These are phyloP conservation scores for Mycena galopus DNA, from an alignment of 768 basidiomycete genomes.

Conservation along the genomic window DNA sequence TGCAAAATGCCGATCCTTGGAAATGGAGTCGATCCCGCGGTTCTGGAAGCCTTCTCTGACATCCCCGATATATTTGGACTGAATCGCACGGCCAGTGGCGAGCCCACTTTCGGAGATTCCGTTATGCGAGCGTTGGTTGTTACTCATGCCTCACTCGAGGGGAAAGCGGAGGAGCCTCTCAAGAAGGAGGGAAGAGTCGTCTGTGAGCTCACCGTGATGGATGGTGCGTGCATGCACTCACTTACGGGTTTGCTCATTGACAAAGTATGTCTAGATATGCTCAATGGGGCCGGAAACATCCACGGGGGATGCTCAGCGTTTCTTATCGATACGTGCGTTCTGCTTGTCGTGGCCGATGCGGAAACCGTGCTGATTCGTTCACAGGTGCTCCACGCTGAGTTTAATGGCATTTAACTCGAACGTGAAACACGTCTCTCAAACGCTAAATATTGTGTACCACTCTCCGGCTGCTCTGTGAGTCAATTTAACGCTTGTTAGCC, in stretches of 20 bases:
- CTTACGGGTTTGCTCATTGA: background rate
- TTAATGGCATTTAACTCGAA: constrained; percentile 46
- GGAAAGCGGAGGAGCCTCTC: constrained; percentile 44
- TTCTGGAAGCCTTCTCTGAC: background rate
- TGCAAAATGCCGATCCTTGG: background rate
- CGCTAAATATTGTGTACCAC: constrained; percentile 68
- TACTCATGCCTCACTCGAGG: constrained; percentile 40
- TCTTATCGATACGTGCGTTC: constrained; percentile 27
- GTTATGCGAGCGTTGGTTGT: constrained; percentile 35
- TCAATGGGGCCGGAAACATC: constrained; percentile 30
- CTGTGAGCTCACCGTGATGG: constrained; percentile 42
- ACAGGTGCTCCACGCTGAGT: constrained; percentile 40
- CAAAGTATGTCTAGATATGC: constrained; percentile 5
- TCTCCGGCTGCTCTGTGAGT: constrained; percentile 66
- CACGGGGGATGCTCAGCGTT: constrained; percentile 31
- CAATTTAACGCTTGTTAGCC: background rate
- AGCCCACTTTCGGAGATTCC: constrained; percentile 35
- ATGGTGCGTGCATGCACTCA: constrained; percentile 36
- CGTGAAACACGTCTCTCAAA: constrained; percentile 59
- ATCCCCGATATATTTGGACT: background rate
- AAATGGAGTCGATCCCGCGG: background rate
- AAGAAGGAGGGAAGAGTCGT: constrained; percentile 46
- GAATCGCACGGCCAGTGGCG: background rate
- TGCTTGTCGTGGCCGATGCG: background rate
- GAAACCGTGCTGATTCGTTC: background rate